Evolutionary conservation across 768 basidiomycete genomes (phyloP).

Genomic region (Boletus patriciae): DNA sequence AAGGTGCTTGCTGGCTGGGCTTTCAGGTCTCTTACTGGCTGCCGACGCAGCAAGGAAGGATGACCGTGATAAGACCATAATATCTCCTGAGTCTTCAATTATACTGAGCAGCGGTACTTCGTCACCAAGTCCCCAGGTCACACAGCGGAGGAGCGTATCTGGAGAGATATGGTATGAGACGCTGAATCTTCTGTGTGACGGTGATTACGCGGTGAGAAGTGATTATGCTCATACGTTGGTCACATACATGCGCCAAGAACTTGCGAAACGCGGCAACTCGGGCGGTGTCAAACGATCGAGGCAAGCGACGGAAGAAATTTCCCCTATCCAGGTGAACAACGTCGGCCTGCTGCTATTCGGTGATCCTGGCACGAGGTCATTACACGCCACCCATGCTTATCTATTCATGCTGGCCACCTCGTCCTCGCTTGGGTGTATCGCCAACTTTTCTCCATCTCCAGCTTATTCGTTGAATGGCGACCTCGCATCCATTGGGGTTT

Average conservation of each 20-base stretch:
- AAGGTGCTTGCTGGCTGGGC: slow-evolving; percentile 64
- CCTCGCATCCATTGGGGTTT: slow-evolving; percentile 27
- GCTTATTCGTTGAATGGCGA: slow-evolving; percentile 38
- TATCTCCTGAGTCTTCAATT: slow-evolving; percentile 25
- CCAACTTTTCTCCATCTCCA: slow-evolving; percentile 42
- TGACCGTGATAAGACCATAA: slow-evolving; percentile 11
- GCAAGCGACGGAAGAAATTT: slow-evolving; percentile 49
- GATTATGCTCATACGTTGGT: slow-evolving; percentile 76
- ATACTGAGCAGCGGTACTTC: slow-evolving; percentile 30
- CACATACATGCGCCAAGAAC: slow-evolving; percentile 75
- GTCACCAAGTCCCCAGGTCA: slow-evolving; percentile 34
- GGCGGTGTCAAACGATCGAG: slow-evolving; percentile 49
- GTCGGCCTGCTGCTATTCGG: slow-evolving; percentile 52
- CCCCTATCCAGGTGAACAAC: slow-evolving; percentile 44
- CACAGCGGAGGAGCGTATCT: slow-evolving; percentile 66
- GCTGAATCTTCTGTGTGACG: slow-evolving; percentile 78
- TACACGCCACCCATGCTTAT: slow-evolving; percentile 80
- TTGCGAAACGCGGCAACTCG: slow-evolving; percentile 54
- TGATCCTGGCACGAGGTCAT: slow-evolving; percentile 65
- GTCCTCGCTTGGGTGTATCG: slow-evolving; percentile 52
- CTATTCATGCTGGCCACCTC: slow-evolving; percentile 77
- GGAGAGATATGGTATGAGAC: slow-evolving; percentile 93
- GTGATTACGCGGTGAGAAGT: slow-evolving; percentile 70
- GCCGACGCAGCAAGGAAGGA: slow-evolving; percentile 46
- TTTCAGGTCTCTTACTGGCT: slow-evolving; percentile 67